phyloP scores from a whole-genome alignment of 2,329 filamentous ascomycete species.

The Talaromyces rugulosus region DNA sequence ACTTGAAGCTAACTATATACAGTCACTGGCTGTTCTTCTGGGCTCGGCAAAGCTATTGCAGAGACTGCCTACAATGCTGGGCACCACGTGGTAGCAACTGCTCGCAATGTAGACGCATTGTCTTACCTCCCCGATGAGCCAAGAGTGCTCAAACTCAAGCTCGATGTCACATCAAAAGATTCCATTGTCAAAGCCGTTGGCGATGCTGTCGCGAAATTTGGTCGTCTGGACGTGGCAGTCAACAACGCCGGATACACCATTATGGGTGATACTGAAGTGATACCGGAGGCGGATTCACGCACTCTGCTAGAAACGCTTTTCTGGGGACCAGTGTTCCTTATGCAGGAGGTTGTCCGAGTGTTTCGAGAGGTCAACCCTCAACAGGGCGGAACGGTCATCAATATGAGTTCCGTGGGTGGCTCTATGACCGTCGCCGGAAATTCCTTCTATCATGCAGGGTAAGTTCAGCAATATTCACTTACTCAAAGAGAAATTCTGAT shows the following conservation, averaged over 20 bases:
- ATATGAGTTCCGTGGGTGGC: constrained; percentile 20
- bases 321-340: constrained; percentile 40
- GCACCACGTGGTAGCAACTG: constrained; percentile 46
- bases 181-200: constrained; percentile 36
- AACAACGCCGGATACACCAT: constrained; percentile 21
- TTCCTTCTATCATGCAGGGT: constrained; percentile 19
- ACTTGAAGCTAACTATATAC: constrained; percentile 11
- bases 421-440: constrained; percentile 17
- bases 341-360: constrained; percentile 33
- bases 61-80: constrained; percentile 33
- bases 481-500: not conserved
- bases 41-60: constrained; percentile 43
- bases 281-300: constrained; percentile 15
- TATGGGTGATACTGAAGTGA: constrained; percentile 18
- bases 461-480: not conserved
- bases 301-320: constrained; percentile 18
- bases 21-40: constrained; percentile 50
- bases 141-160: constrained; percentile 42
- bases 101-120: constrained; percentile 42
- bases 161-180: constrained; percentile 45
- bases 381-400: constrained; percentile 17
- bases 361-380: constrained; percentile 33
- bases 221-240: constrained; percentile 30
- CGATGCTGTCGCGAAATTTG: constrained; percentile 29
- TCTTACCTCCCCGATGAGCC: constrained; percentile 36